Evolutionary conservation across 768 basidiomycete species (phyloP), one percentile per base, ranked within the genome.

Genomic region (Naganishia onofrii): DNA sequence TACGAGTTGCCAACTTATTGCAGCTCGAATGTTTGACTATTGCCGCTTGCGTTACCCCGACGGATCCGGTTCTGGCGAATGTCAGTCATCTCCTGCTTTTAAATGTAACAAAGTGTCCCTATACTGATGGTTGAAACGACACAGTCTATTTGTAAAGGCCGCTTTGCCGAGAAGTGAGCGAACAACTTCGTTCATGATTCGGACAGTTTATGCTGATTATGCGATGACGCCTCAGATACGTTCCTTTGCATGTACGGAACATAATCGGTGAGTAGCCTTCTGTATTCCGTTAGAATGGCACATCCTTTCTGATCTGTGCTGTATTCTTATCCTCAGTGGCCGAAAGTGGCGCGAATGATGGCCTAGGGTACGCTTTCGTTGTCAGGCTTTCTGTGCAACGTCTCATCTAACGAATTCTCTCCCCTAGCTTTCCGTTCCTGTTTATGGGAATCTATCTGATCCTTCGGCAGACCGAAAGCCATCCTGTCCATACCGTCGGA

Each of bases 261-360:
- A 77, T 83, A 69, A 81, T 84, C 48, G 46, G 70, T 68, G 23
- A 58, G 70, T 63, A 15, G 9, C 28, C 21, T 8, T 31, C 31
- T 36, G 1, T 52, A 31, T 28, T 28, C 12, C 17, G 32, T 58
- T 34, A 10, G 46, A 2, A 19, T 36, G 9, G 7, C 7, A 34
- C 12, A n/a, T 29, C 7, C 8, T 3, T 32, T 19, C 29, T 38
- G 21, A 58, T 1, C 21, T 6, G 29, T 21, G 9, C 42, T 28
- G 12, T 53, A 28, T 32, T 4, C 48, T 12, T 19, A 51, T 51
- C 10, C 42, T 36, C 53, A 56, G 77, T 81, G 12, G 81, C 79
- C 0, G 83, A 84, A 71, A 71, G 76, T 28, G 83, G 83, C 1
- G 83, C 83, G 1, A 84, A 83, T 70, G 83, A 84, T 65, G 83